Conservation (phyloP, 2,329 filamentous ascomycete genomes). For the Geosmithia morbida region DNA sequence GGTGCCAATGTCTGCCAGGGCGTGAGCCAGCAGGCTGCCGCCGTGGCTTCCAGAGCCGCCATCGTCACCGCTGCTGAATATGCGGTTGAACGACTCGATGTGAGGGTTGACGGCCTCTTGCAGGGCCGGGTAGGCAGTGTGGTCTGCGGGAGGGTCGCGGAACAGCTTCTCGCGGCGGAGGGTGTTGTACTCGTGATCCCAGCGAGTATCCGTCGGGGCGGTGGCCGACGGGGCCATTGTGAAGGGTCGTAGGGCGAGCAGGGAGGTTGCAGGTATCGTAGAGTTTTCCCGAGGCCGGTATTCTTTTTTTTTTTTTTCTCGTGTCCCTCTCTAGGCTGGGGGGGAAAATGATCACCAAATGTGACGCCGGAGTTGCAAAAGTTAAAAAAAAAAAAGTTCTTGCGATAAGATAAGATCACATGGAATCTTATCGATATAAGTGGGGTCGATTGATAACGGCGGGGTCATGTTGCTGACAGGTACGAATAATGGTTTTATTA, state of each 20-base stretch:
- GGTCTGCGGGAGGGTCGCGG: conserved; percentile 73
- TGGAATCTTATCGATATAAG: conserved; percentile 2
- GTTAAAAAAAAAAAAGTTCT: conserved; percentile 2
- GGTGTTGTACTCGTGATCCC: conserved; percentile 79
- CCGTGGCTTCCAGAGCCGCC: conserved; percentile 10
- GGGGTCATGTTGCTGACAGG: no score
- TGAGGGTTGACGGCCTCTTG: conserved; percentile 81
- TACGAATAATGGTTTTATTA: no score
- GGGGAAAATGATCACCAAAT: no score
- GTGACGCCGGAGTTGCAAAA: background rate
- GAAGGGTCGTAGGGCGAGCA: background rate
- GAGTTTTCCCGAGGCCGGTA: background rate
- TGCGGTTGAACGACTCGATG: conserved; percentile 86
- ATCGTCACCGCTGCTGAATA: conserved; percentile 59
- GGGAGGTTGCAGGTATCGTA: background rate
- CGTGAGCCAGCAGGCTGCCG: conserved; percentile 46
- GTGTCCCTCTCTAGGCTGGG: no score
- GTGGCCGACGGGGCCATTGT: conserved; percentile 36
- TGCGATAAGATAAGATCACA: conserved; percentile 3
- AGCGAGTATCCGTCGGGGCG: conserved; percentile 47
- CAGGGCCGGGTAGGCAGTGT: conserved; percentile 75
- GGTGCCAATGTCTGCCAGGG: conserved; percentile 75
- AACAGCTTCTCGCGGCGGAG: conserved; percentile 80
- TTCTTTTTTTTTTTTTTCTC: background rate
- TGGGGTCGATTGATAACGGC: background rate